A percentile compares a stretch with the other conserved stretches of the same genome.
Conservation (phyloP, 2,329 filamentous ascomycete species). For the Fusarium sp. region DNA sequence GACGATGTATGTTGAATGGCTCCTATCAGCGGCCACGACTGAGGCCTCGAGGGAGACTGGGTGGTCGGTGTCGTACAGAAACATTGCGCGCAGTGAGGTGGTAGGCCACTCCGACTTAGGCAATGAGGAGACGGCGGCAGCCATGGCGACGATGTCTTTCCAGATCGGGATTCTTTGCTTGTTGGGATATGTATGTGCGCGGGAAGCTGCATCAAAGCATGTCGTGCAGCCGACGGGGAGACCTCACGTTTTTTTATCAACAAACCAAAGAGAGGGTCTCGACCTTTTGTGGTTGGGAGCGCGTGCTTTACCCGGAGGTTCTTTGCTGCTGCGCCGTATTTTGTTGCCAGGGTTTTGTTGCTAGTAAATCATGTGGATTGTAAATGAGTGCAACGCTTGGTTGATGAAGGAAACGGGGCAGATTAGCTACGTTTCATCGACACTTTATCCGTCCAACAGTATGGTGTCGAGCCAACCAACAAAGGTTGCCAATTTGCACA, state of each 20-base stretch:
- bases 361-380: not conserved
- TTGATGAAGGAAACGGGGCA: not conserved
- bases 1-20: slow-evolving; percentile 14
- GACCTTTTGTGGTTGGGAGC: not conserved
- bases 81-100: slow-evolving; percentile 18
- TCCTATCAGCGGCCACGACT: slow-evolving; percentile 2
- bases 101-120: slow-evolving; percentile 15
- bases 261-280: slow-evolving; percentile 7
- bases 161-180: not conserved
- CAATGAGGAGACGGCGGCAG: not conserved
- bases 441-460: not conserved
- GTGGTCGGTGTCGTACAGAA: slow-evolving; percentile 31
- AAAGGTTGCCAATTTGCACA: not conserved
- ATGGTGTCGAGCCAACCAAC: not conserved
- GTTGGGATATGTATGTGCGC: not conserved
- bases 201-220: slow-evolving; percentile 12
- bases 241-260: not conserved
- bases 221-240: slow-evolving; percentile 9
- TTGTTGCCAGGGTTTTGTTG: not conserved
- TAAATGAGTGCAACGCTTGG: not conserved
- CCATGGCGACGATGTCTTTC: not conserved
- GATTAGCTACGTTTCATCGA: not conserved
- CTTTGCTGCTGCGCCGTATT: not conserved
- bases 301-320: slow-evolving; percentile 1
- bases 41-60: slow-evolving; percentile 17